phyloP scores from a whole-genome alignment of 2,329 filamentous ascomycete species.

The Eurotiales sp. region DNA sequence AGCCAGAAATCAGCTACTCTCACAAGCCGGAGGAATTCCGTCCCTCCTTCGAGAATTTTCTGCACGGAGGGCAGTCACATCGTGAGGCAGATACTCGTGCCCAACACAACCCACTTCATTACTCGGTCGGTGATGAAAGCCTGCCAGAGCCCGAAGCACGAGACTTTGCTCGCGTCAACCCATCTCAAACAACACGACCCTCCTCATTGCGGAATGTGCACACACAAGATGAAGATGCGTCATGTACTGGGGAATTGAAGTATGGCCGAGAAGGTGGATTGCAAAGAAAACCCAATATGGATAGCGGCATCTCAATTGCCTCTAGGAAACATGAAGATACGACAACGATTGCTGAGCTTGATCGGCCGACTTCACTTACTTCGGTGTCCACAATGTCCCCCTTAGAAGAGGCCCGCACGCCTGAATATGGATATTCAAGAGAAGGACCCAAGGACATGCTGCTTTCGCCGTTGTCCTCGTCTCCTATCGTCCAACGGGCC shows the following conservation, averaged over 20 bases:
- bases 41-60: conserved; percentile 40
- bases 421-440: conserved; percentile 31
- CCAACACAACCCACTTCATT: conserved; percentile 37
- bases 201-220: conserved; percentile 35
- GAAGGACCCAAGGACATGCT: conserved; percentile 31
- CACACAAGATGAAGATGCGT: conserved; percentile 29
- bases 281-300: conserved; percentile 26
- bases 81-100: conserved; percentile 42
- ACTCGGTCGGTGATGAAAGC: conserved; percentile 37
- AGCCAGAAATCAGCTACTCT: conserved; percentile 30
- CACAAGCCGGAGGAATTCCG: conserved; percentile 36
- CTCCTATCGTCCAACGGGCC: conserved; percentile 35
- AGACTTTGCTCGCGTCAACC: conserved; percentile 19
- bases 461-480: conserved; percentile 35
- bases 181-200: conserved; percentile 28
- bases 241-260: conserved; percentile 18
- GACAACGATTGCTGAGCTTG: conserved; percentile 25
- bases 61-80: conserved; percentile 38
- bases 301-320: conserved; percentile 18
- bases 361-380: conserved; percentile 41
- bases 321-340: conserved; percentile 23
- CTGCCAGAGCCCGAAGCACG: conserved; percentile 29
- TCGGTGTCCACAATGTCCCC: conserved; percentile 43
- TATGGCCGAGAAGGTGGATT: conserved; percentile 20
- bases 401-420: conserved; percentile 29